Base-by-base conservation (phyloP, 768 basidiomycete species). In the Tulasnella sp. region DNA sequence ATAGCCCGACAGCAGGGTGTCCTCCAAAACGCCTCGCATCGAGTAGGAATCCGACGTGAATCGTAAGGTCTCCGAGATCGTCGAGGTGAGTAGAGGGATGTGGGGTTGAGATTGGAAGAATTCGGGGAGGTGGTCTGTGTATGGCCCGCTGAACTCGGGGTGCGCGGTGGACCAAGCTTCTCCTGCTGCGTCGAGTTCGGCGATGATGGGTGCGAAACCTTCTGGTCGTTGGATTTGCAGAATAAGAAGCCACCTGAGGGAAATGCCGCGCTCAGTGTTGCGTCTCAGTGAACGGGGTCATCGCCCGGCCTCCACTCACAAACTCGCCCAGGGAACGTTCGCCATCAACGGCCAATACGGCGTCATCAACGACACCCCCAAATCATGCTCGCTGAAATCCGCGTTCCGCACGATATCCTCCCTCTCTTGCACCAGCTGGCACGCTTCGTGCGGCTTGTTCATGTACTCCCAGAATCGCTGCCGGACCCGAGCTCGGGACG, bases 101-200 rank as follows among this genome's bases (percentile, higher is more conserved):
- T 7, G 7, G 22, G 78, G 78, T 34, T 40, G 20, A 74, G 77
- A 64, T 78, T 78, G 77, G 44, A 78, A 58, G 77, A 78, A 78
- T 18, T 44, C 50, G 22, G 58, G 9, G 34, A 58, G 7, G 42
- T 60, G 77, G 50, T 78, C 77, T 14, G 34, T 9, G n/a, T 78
- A 78, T 2, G 46, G 64, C 6, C 77, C 78, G 4, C n/a, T 14
- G 34, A 50, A 31, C 60, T 37, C 64, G 40, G 40, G 64, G 31
- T 72, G 37, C 58, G 40, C 22, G 11, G 58, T n/a, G 18, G 50
- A 28, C n/a, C n/a, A 79, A 11, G n/a, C 20, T 28, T 34, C 40
- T 37, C 78, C 64, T 14, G 42, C 72, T 9, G 34, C 78, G 72
- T 79, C 64, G 20, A 79, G 44, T 73, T 79, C 78, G 24, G 76